These are phyloP conservation scores for Myriosclerotinia curreyana DNA, from an alignment of 2,329 filamentous ascomycete species.

Conservation along the genomic window DNA sequence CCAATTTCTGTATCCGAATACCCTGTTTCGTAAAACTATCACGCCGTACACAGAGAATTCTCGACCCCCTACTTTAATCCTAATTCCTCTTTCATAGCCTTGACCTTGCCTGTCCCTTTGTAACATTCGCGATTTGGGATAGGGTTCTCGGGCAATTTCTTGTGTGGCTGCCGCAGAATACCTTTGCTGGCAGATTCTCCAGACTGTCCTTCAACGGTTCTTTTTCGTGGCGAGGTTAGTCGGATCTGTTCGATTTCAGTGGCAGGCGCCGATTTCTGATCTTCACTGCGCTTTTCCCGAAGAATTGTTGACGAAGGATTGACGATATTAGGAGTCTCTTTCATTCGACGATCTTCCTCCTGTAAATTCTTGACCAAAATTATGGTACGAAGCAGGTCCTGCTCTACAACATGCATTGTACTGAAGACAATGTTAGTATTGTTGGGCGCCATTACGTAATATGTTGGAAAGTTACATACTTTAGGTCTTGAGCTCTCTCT, in stretches of 20 bases:
- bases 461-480: background rate
- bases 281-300: background rate
- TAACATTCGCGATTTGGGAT: background rate
- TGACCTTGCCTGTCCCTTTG: background rate
- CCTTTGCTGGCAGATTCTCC: background rate
- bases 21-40: background rate
- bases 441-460: accelerated
- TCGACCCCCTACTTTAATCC: background rate
- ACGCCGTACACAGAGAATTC: background rate
- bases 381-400: background rate
- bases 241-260: background rate
- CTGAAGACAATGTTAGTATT: background rate
- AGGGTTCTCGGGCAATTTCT: background rate
- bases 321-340: background rate
- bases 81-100: background rate
- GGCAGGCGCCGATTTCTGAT: background rate
- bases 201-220: background rate
- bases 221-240: background rate
- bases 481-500: background rate
- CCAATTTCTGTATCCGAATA: background rate
- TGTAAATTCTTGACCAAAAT: background rate
- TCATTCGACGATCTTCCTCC: background rate
- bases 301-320: background rate
- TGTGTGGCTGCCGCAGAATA: background rate
- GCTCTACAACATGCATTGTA: background rate